phyloP scores from a whole-genome alignment of 2,329 filamentous ascomycete species.

The Hymenoscyphus repandus region DNA sequence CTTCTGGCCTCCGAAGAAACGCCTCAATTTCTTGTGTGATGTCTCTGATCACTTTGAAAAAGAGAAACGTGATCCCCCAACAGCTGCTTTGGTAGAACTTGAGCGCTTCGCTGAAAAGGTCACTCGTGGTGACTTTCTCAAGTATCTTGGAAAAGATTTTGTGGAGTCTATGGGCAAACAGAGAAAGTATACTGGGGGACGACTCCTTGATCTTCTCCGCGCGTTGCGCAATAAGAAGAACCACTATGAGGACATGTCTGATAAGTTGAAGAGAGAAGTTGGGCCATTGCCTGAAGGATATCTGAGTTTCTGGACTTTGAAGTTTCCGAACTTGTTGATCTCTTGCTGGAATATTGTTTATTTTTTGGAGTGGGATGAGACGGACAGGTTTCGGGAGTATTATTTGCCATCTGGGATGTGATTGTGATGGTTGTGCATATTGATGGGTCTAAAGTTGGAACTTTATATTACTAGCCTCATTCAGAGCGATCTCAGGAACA shows the following conservation, averaged over 20 bases:
- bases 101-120: constrained; percentile 48
- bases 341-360: constrained; percentile 58
- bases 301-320: constrained; percentile 61
- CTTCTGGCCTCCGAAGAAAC: constrained; percentile 89
- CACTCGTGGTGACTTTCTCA: constrained; percentile 71
- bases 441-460: not conserved
- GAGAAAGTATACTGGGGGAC: constrained; percentile 83
- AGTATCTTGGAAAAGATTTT: constrained; percentile 70
- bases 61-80: constrained; percentile 79
- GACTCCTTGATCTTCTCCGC: constrained; percentile 79
- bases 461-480: no score
- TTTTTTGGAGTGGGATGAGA: constrained; percentile 46
- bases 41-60: constrained; percentile 96
- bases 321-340: constrained; percentile 63
- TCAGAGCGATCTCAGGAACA: no score
- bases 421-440: not conserved
- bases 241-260: constrained; percentile 94
- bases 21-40: constrained; percentile 88
- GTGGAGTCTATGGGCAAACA: constrained; percentile 89
- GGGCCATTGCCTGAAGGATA: constrained; percentile 61
- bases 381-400: constrained; percentile 63
- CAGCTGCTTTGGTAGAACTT: constrained; percentile 56
- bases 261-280: constrained; percentile 65
- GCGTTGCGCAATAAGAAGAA: constrained; percentile 95
- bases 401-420: constrained; percentile 43